These are phyloP conservation scores for Termitomyces sp. DNA, from an alignment of 768 basidiomycete species.

Conservation along the genomic window DNA sequence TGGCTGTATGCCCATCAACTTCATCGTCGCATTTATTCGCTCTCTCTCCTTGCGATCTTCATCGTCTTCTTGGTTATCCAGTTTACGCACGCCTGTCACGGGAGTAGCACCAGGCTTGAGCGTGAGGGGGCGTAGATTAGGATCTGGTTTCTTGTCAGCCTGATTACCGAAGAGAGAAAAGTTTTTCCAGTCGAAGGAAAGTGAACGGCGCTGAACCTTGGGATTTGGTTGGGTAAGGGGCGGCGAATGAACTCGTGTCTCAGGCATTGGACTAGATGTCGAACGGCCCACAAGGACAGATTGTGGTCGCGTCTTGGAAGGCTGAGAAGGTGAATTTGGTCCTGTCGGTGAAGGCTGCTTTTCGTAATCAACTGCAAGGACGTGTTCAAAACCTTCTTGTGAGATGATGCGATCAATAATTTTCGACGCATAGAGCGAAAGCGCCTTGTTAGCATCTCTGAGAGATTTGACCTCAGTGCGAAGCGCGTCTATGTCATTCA, in stretches of 20 bases:
- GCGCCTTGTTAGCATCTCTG: constrained; percentile 93
- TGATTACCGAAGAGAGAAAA: constrained; percentile 65
- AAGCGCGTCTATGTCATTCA: constrained; percentile 69
- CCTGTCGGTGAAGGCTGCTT: constrained; percentile 44
- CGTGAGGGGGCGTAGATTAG: constrained; percentile 66
- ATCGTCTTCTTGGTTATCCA: constrained; percentile 89
- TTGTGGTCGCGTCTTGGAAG: constrained; percentile 55
- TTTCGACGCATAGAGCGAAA: constrained; percentile 94
- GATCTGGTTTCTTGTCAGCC: constrained; percentile 61
- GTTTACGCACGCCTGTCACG: constrained; percentile 64
- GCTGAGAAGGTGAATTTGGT: constrained; percentile 23
- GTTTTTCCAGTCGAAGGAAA: constrained; percentile 82
- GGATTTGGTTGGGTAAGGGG: constrained; percentile 22
- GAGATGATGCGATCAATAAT: constrained; percentile 97
- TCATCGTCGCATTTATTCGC: constrained; percentile 87
- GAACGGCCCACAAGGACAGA: constrained; percentile 52
- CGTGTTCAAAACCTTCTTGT: constrained; percentile 95
- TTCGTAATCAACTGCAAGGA: constrained; percentile 90
- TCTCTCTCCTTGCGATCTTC: constrained; percentile 87
- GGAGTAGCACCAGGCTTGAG: constrained; percentile 60
- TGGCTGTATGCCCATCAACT: constrained; percentile 88
- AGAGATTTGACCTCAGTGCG: constrained; percentile 86
- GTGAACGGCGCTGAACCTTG: constrained; percentile 63
- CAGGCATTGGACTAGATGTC: constrained; percentile 28
- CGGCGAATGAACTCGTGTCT: constrained; percentile 20